phyloP scores from a whole-genome alignment of 345 rosid genomes.

The Arabidopsis suecica region DNA sequence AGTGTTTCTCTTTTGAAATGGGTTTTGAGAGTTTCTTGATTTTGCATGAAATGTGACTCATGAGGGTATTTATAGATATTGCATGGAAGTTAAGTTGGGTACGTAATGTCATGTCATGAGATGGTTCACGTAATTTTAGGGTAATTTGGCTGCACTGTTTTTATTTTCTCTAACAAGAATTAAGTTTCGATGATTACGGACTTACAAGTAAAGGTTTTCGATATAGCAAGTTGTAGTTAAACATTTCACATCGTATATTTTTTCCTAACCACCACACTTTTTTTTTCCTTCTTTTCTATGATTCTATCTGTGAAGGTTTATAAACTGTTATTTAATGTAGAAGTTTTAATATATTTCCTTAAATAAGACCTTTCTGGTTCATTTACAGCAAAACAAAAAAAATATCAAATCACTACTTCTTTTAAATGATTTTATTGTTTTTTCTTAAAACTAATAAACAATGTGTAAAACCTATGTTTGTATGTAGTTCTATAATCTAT shows the following conservation, averaged over 20 bases:
- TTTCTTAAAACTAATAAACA: background rate
- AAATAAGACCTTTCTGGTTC: background rate
- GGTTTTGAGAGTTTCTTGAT: conserved; percentile 4
- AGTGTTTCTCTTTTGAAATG: conserved; percentile 27
- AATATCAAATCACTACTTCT: background rate
- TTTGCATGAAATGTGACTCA: conserved; percentile 32
- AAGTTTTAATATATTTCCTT: background rate
- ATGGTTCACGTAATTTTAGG: conserved; percentile 33
- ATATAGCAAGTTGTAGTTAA: conserved; percentile 29
- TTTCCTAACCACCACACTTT: conserved; percentile 21
- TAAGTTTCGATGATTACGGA: conserved; percentile 39
- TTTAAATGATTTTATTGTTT: background rate
- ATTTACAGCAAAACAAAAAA: background rate
- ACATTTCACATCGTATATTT: conserved; percentile 17
- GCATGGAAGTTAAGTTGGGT: conserved; percentile 40
- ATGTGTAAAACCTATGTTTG: background rate
- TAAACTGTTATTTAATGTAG: background rate
- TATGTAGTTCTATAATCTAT: background rate
- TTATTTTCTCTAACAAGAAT: conserved; percentile 23
- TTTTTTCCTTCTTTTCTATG: background rate
- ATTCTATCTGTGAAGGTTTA: conserved; percentile 14
- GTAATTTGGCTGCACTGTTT: conserved; percentile 30
- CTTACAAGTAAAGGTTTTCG: conserved; percentile 10
- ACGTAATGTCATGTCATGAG: conserved; percentile 28
- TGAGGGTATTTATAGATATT: conserved; percentile 37